Percentiles rank a stretch among this genome's conserved stretches.
Conservation (phyloP, 306 rosid genomes). For the Fragaria vesca region DNA sequence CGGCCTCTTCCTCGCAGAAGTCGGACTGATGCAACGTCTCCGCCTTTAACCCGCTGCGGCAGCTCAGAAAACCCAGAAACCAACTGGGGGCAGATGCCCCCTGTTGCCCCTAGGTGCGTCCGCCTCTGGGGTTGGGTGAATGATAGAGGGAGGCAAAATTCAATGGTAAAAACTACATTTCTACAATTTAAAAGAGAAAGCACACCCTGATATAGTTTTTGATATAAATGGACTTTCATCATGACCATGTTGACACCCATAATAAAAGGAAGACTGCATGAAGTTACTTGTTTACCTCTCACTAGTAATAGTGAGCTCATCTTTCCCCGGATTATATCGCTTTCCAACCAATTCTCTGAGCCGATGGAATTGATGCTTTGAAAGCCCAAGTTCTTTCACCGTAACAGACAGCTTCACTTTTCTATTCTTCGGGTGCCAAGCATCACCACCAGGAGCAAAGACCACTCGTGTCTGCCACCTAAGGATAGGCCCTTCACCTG, state of each 20-base stretch:
- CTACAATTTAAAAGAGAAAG: background rate
- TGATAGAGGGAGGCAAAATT: background rate
- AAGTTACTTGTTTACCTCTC: conserved; percentile 54
- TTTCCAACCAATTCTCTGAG: conserved; percentile 89
- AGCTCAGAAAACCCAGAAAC: too few relatives aligned
- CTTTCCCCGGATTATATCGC: conserved; percentile 91
- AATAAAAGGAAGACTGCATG: background rate
- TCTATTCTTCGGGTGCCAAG: conserved; percentile 97
- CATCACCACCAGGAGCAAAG: conserved; percentile 94
- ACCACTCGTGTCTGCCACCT: conserved; percentile 84
- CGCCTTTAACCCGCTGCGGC: too few relatives aligned
- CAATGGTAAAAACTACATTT: background rate
- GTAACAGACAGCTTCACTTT: conserved; percentile 87
- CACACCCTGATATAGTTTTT: background rate
- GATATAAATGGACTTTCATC: background rate
- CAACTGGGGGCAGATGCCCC: too few relatives aligned
- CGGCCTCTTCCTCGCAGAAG: too few relatives aligned
- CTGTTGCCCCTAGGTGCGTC: too few relatives aligned
- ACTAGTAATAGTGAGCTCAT: conserved; percentile 86
- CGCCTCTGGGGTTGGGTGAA: background rate
- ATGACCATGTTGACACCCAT: conserved; percentile 6
- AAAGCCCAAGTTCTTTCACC: conserved; percentile 90
- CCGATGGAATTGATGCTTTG: conserved; percentile 76
- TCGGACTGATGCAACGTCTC: too few relatives aligned
- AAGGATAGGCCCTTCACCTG: conserved; percentile 96